phyloP scores from a whole-genome alignment of 2,329 filamentous ascomycete species.

The Fusarium longipes region DNA sequence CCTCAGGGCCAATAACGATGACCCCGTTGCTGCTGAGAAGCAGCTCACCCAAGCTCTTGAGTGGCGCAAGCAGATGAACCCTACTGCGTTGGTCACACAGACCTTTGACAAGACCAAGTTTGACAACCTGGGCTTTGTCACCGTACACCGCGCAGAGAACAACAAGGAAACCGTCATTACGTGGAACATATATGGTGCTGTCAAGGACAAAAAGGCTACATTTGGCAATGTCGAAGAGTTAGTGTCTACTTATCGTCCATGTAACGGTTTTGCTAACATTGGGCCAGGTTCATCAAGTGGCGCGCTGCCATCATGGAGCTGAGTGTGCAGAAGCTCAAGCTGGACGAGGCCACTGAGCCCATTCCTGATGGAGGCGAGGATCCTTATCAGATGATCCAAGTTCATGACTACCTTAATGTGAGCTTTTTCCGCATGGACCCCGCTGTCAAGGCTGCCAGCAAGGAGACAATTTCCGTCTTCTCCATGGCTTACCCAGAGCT shows the following conservation, averaged over 20 bases:
- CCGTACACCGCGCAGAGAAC: constrained; percentile 70
- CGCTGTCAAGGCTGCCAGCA: constrained; percentile 78
- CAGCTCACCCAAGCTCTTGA: constrained; percentile 83
- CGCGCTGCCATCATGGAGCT: constrained; percentile 91
- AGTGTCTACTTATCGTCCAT: constrained; percentile 50
- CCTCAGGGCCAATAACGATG: constrained; percentile 86
- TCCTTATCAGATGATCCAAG: constrained; percentile 89
- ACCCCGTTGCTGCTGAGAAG: constrained; percentile 77
- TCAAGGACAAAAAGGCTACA: constrained; percentile 83
- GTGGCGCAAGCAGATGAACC: constrained; percentile 84
- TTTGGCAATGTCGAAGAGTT: constrained; percentile 87
- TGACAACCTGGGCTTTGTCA: constrained; percentile 82
- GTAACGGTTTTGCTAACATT: constrained; percentile 20
- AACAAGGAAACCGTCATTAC: constrained; percentile 75
- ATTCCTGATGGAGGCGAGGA: constrained; percentile 81
- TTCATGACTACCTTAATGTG: constrained; percentile 92
- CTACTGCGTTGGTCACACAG: constrained; percentile 71
- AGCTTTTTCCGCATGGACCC: constrained; percentile 87
- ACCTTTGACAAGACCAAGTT: constrained; percentile 78
- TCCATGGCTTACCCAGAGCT: constrained; percentile 89
- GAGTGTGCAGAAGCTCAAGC: constrained; percentile 78
- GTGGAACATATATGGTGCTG: constrained; percentile 93
- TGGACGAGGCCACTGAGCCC: constrained; percentile 73
- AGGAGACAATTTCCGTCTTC: constrained; percentile 85
- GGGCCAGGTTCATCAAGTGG: constrained; percentile 84